These are phyloP conservation scores for Mucor lusitanicus DNA, from an alignment of 371 early-diverging fungal species.

Conservation along the genomic window DNA sequence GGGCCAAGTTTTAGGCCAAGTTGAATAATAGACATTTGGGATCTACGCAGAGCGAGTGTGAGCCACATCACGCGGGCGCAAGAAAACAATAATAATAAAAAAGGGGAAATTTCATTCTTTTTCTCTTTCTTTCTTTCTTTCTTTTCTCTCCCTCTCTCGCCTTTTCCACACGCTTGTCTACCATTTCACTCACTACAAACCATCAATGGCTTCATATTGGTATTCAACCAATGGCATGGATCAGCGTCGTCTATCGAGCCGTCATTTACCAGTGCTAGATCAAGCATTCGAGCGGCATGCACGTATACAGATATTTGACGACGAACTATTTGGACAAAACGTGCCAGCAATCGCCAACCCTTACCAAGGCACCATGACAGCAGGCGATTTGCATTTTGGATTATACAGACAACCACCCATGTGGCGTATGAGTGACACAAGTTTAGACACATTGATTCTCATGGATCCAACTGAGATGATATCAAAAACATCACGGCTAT, in stretches of 20 bases:
- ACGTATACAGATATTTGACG: constrained; percentile 31
- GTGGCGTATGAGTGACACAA: constrained; percentile 30
- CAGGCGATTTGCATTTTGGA: constrained; percentile 35
- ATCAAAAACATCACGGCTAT: not conserved
- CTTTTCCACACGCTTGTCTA: not conserved
- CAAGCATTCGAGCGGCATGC: constrained; percentile 31
- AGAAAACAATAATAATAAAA: not conserved
- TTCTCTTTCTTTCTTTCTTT: constrained; percentile 1
- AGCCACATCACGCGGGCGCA: not conserved
- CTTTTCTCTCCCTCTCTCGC: not conserved
- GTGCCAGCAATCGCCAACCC: constrained; percentile 34
- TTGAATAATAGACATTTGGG: constrained; percentile 12
- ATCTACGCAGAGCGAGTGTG: not conserved
- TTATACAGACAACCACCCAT: constrained; percentile 36
- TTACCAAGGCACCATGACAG: constrained; percentile 36
- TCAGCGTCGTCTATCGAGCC: constrained; percentile 24
- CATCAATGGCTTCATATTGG: constrained; percentile 27
- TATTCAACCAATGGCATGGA: constrained; percentile 35
- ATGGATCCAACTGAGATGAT: constrained; percentile 8
- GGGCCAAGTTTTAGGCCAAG: constrained; percentile 82
- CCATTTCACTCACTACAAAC: not conserved
- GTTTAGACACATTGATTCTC: constrained; percentile 28
- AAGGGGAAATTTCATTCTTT: not conserved
- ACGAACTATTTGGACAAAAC: constrained; percentile 48
- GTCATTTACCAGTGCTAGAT: constrained; percentile 29